Base-by-base conservation (phyloP, 163 green algal genomes). In the Volvox carteri region DNA sequence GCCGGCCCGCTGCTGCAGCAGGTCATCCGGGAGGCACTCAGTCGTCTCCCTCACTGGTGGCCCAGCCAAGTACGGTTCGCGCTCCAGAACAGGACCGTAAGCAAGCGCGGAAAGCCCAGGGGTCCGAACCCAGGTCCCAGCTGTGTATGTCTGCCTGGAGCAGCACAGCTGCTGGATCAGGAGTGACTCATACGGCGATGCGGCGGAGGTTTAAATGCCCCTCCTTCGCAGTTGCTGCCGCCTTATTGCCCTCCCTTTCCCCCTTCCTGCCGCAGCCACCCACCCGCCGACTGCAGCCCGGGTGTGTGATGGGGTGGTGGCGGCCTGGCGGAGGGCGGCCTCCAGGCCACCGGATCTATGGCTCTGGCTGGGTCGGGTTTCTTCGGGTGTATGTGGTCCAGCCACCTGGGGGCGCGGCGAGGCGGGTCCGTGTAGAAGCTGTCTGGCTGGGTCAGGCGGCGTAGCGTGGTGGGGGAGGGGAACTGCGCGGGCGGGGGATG, bases 361-460 rank as follows among this genome's bases (percentile, higher is more conserved):
- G 14, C 50, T 5, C n/a, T 54, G 12, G 35, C 48, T 25, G 83
- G 46, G 48, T 88, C 25, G 50, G 68, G 14, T 1, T 12, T 2
- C 35, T 73, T 48, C 1, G 83, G 83, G 68, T 88, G 83, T 4
- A 88, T 21, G 68, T 88, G 83, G 33, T 88, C 68, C 68, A 88
- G 68, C 68, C 68, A 81, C 30, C 37, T 30, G 11, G 81, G 81
- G 0, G 23, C 11, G 44, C 65, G 65, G 1, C 33, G 23, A 35
- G 35, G 68, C 25, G 67, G 83, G 68, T 88, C 83, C 11, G 37
- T 52, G 68, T 75, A 88, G 25, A 60, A 35, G 67, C 30, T 48
- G 4, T 73, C 83, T 2, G 83, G 83, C 5, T 75, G 4, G 4
- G 50, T 19, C 19, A 60, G 7, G 37, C 68, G 68, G 25, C 83